These are phyloP conservation scores for Galeopsis tetrahit DNA, from an alignment of 257 asterid genomes.

Conservation along the genomic window DNA sequence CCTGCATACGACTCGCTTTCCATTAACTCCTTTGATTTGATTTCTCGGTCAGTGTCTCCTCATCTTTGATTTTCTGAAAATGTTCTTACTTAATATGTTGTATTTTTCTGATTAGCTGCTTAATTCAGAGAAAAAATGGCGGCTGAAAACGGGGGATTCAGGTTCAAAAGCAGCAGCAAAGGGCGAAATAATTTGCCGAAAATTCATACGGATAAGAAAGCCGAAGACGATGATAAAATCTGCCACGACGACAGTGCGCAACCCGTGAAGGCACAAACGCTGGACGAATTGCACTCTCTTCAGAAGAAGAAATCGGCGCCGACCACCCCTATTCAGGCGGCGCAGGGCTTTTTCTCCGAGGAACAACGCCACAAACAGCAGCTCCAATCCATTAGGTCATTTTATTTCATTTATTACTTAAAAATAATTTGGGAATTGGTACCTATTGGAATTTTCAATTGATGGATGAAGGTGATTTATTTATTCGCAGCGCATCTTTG, in stretches of 20 bases:
- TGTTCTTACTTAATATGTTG: neutral
- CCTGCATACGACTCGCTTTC: conserved; percentile 22
- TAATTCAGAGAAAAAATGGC: conserved; percentile 36
- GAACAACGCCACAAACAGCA: conserved; percentile 77
- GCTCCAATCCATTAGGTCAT: conserved; percentile 84
- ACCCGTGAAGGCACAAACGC: conserved; percentile 81
- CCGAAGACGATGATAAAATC: conserved; percentile 42
- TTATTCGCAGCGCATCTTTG: conserved; percentile 67
- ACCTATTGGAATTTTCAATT: neutral
- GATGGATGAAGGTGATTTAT: neutral
- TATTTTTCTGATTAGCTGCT: neutral
- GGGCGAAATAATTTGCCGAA: conserved; percentile 64
- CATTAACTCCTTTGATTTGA: neutral
- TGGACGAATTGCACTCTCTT: conserved; percentile 85
- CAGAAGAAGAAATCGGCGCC: conserved; percentile 92
- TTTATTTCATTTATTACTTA: neutral
- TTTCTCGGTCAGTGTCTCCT: neutral
- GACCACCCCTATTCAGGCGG: conserved; percentile 64
- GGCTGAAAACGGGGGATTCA: conserved; percentile 55
- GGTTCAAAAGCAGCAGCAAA: conserved; percentile 46
- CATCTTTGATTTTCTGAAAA: neutral
- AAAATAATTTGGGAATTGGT: neutral
- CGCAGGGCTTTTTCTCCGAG: conserved; percentile 58
- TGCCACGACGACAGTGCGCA: conserved; percentile 81
- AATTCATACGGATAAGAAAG: conserved; percentile 69